Conservation (phyloP, 495 filamentous ascomycete species). For the Apiosordaria backusii region DNA sequence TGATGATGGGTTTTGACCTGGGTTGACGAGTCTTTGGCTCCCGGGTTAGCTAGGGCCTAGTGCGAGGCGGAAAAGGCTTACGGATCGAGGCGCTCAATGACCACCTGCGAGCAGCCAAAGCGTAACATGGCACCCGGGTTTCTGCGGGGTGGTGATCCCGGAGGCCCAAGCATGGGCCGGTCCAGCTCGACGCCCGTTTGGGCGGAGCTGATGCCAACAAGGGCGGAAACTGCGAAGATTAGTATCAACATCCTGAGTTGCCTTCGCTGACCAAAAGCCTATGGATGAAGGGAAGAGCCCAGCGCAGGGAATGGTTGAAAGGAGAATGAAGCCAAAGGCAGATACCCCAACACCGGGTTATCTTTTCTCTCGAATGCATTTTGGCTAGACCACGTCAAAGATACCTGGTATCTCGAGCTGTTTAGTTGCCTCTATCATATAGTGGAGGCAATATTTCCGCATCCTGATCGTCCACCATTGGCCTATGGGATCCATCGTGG, state of each 20-base stretch:
- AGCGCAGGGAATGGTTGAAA: too few species aligned
- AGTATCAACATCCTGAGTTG: too few species aligned
- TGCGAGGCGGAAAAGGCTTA: neutral
- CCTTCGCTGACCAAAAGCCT: too few species aligned
- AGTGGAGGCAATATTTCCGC: neutral
- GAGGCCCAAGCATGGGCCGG: neutral
- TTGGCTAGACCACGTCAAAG: too few species aligned
- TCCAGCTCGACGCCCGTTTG: neutral
- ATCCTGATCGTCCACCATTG: neutral
- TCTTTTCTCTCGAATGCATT: too few species aligned
- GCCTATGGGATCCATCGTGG: neutral
- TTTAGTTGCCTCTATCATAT: too few species aligned
- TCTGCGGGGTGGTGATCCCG: neutral
- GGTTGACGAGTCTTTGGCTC: slow-evolving; percentile 24
- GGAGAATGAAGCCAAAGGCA: too few species aligned
- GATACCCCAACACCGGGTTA: too few species aligned
- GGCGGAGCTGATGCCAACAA: neutral
- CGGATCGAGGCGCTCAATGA: slow-evolving; percentile 28
- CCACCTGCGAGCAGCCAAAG: slow-evolving; percentile 50
- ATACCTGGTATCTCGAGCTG: too few species aligned
- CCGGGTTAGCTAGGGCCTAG: too few species aligned
- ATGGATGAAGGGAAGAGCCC: too few species aligned
- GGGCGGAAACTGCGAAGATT: neutral
- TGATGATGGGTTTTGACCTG: slow-evolving; percentile 22
- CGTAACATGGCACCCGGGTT: slow-evolving; percentile 44